Conservation (phyloP, 441 rosid species). For the Populus tomentosa region DNA sequence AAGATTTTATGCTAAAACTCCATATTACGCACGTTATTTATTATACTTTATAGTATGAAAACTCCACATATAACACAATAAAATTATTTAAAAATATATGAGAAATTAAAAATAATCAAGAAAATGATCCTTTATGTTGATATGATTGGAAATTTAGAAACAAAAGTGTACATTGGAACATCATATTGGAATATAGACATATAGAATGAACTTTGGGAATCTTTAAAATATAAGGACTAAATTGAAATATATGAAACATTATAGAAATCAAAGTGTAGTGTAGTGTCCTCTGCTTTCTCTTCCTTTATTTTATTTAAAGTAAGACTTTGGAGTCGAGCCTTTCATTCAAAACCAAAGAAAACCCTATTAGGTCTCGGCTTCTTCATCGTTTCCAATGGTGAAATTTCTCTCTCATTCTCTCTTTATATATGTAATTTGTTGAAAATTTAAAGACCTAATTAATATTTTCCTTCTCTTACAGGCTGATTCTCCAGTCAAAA, state of each 20-base stretch:
- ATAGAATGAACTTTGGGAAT: neutral
- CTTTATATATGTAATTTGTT: neutral
- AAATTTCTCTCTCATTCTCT: neutral
- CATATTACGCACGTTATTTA: no score
- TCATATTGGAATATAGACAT: neutral
- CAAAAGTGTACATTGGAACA: no score
- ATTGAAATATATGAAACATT: neutral
- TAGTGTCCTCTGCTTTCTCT: neutral
- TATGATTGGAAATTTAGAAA: neutral
- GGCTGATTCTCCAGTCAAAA: constrained; percentile 67
- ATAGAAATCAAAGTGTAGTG: neutral
- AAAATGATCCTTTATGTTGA: neutral
- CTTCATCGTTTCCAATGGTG: neutral
- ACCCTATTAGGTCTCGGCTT: neutral
- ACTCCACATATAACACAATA: neutral
- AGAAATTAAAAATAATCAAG: neutral
- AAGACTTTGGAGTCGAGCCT: neutral
- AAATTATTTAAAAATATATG: no score
- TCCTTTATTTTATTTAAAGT: no score
- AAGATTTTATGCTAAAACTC: no score
- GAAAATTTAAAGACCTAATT: neutral
- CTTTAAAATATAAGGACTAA: neutral
- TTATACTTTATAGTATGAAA: no score
- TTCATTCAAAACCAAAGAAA: neutral
- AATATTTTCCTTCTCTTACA: constrained; percentile 20